Percentiles rank a stretch among this genome's conserved stretches.
Conservation (phyloP, 2,329 filamentous ascomycete species). For the Diaporthe ilicicola region DNA sequence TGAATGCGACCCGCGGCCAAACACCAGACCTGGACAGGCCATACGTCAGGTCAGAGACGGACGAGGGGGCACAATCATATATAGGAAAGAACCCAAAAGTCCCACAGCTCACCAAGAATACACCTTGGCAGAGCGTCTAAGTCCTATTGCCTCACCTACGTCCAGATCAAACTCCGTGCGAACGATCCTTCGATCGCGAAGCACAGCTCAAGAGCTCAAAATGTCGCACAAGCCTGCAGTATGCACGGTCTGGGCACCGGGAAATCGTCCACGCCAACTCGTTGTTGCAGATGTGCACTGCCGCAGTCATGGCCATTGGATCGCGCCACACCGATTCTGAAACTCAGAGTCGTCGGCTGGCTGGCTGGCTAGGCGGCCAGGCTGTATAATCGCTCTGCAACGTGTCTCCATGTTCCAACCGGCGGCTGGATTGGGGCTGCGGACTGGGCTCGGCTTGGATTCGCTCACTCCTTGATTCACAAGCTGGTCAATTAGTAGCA, state of each 20-base stretch:
- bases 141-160: too few relatives aligned
- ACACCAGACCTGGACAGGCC: too few relatives aligned
- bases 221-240: too few relatives aligned
- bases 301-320: neutral
- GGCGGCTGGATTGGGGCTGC: neutral
- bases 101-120: too few relatives aligned
- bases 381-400: too few relatives aligned
- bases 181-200: neutral
- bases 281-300: neutral
- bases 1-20: too few relatives aligned
- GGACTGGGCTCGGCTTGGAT: neutral
- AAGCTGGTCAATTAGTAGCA: neutral
- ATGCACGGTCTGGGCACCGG: neutral
- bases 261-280: neutral
- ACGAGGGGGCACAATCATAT: neutral
- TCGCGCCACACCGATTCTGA: neutral
- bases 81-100: too few relatives aligned
- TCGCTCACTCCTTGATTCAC: neutral
- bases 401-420: neutral
- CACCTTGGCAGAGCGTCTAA: too few relatives aligned
- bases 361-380: neutral
- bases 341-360: too few relatives aligned
- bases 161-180: neutral
- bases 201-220: neutral
- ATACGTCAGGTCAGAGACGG: neutral